Evolutionary conservation across 2,329 filamentous ascomycete species (phyloP).

Genomic region (Paradendryphiella salina): DNA sequence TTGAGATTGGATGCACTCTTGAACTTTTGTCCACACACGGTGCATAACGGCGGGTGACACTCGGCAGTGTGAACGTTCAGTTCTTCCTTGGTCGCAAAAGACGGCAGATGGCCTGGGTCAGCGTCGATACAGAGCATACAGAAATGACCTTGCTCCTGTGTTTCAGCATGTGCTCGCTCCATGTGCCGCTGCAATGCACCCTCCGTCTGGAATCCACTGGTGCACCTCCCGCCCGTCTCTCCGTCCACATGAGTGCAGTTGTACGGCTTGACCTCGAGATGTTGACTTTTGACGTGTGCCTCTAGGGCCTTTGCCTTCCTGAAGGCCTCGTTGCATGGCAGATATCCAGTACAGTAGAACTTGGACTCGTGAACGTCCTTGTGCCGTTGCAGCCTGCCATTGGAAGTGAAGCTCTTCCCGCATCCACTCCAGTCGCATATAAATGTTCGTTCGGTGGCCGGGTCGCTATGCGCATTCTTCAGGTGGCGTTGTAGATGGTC

Average conservation of each 20-base stretch:
- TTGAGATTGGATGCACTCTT: slow-evolving; percentile 59
- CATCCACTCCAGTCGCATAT: slow-evolving; percentile 73
- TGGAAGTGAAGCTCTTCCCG: slow-evolving; percentile 78
- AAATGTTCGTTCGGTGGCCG: slow-evolving; percentile 64
- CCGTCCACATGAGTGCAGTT: slow-evolving; percentile 65
- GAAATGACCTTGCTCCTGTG: slow-evolving; percentile 62
- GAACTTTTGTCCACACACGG: slow-evolving; percentile 72
- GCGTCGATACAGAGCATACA: slow-evolving; percentile 69
- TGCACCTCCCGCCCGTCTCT: slow-evolving; percentile 61
- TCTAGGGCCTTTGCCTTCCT: slow-evolving; percentile 85
- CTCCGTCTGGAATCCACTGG: slow-evolving; percentile 72
- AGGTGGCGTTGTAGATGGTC: slow-evolving; percentile 86
- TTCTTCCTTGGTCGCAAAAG: slow-evolving; percentile 71
- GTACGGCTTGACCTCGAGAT: slow-evolving; percentile 72
- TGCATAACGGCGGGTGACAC: slow-evolving; percentile 72
- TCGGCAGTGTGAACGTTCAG: slow-evolving; percentile 73
- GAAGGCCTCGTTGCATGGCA: slow-evolving; percentile 75
- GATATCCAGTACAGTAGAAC: slow-evolving; percentile 72
- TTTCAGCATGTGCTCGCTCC: slow-evolving; percentile 68
- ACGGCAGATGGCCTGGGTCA: slow-evolving; percentile 19
- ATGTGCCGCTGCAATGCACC: slow-evolving; percentile 72
- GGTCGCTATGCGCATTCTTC: slow-evolving; percentile 72
- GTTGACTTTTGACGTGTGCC: slow-evolving; percentile 76
- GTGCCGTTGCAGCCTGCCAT: slow-evolving; percentile 76
- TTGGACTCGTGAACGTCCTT: slow-evolving; percentile 75